phyloP scores from a whole-genome alignment of 768 basidiomycete genomes.

The Boletus subcaerulescens region DNA sequence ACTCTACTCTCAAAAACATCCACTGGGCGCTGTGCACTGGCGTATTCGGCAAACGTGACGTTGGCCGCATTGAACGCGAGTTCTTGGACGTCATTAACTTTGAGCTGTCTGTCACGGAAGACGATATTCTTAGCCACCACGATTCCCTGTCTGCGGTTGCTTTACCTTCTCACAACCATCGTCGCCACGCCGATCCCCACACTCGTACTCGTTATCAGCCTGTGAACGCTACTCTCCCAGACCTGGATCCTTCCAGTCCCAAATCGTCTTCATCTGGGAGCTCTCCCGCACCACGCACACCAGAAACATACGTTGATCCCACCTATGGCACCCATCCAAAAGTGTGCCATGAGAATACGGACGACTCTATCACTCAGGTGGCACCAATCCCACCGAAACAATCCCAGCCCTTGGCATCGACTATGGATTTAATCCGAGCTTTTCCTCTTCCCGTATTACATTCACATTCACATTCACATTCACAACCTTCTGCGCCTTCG shows the following conservation, averaged over 20 bases:
- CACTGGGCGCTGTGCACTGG: conserved; percentile 88
- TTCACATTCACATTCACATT: conserved; percentile 20
- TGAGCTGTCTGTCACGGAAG: conserved; percentile 62
- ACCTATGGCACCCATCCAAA: conserved; percentile 20
- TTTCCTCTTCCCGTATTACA: conserved; percentile 46
- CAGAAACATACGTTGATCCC: conserved; percentile 24
- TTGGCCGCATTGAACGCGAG: conserved; percentile 79
- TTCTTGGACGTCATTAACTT: conserved; percentile 79
- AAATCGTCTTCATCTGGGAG: conserved; percentile 37
- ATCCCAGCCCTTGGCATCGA: conserved; percentile 26
- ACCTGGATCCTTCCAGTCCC: conserved; percentile 41
- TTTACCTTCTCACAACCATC: conserved; percentile 25
- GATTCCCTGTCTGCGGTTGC: conserved; percentile 32
- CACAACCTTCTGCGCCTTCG: conserved; percentile 18
- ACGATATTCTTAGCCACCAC: conserved; percentile 54
- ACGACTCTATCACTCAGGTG: conserved; percentile 27
- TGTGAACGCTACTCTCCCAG: conserved; percentile 35
- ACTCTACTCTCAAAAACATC: conserved; percentile 86
- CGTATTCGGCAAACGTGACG: conserved; percentile 77
- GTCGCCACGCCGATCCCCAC: conserved; percentile 26
- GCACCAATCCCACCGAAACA: conserved; percentile 24
- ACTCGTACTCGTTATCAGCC: conserved; percentile 16
- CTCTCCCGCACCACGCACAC: conserved; percentile 33
- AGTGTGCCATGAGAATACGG: conserved; percentile 27
- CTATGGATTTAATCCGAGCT: conserved; percentile 44